phyloP scores from a whole-genome alignment of 495 filamentous ascomycete genomes.

The Cryomyces minteri region DNA sequence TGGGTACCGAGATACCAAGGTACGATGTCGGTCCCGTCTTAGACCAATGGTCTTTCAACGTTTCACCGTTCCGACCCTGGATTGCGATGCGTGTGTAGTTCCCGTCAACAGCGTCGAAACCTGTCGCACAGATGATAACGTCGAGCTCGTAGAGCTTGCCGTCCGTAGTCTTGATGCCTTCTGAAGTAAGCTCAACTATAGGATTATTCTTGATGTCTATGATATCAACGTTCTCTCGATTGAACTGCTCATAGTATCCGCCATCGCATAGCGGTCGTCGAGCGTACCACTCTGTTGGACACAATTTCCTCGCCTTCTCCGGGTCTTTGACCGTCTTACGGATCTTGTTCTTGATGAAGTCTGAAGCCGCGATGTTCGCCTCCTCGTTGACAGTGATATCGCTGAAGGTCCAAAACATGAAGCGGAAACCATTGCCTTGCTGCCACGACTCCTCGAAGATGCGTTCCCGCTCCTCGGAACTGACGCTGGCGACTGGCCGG shows the following conservation, averaged over 20 bases:
- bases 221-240: constrained; percentile 8
- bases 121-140: constrained; percentile 10
- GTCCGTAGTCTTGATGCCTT: constrained; percentile 1
- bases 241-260: constrained; percentile 12
- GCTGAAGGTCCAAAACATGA: constrained; percentile 5
- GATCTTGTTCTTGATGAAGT: constrained; percentile 8
- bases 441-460: constrained; percentile 4
- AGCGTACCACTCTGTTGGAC: constrained; percentile 1
- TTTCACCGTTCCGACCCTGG: background rate
- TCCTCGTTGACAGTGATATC: constrained; percentile 6
- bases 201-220: constrained; percentile 8
- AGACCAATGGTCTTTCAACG: constrained; percentile 3
- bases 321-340: constrained; percentile 10
- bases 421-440: constrained; percentile 3
- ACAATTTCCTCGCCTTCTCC: constrained; percentile 7
- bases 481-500: constrained; percentile 1
- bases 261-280: constrained; percentile 2
- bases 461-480: constrained; percentile 1
- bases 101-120: constrained; percentile 7
- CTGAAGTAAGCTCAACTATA: constrained; percentile 1
- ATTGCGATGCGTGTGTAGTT: background rate
- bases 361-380: constrained; percentile 7
- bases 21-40: constrained; percentile 6
- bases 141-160: constrained; percentile 6
- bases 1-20: constrained; percentile 4